Evolutionary conservation across 2,329 filamentous ascomycete species (phyloP).

Genomic region (Epichloe festucae): DNA sequence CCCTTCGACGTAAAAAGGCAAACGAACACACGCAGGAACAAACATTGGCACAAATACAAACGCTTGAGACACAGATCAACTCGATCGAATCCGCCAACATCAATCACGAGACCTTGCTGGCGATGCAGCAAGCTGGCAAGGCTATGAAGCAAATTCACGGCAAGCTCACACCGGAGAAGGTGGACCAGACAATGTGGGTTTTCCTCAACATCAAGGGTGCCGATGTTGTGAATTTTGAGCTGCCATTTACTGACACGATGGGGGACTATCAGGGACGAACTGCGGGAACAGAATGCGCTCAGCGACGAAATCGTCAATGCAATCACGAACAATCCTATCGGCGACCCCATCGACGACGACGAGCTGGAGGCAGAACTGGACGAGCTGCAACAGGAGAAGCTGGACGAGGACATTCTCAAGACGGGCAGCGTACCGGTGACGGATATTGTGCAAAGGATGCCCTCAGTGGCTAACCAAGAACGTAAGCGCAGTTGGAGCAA

Average conservation of each 20-base stretch:
- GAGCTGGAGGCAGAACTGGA: conserved; percentile 82
- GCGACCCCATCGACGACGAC: conserved; percentile 65
- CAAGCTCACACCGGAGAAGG: conserved; percentile 83
- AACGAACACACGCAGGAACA: conserved; percentile 88
- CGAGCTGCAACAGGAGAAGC: conserved; percentile 74
- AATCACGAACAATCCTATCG: conserved; percentile 59
- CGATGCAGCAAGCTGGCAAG: conserved; percentile 80
- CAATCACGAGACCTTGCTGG: conserved; percentile 88
- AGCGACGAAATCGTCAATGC: conserved; percentile 85
- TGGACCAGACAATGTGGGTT: conserved; percentile 85
- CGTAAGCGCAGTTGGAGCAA: conserved; percentile 42
- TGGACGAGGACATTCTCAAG: conserved; percentile 89
- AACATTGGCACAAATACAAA: conserved; percentile 77
- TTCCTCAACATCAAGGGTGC: not conserved
- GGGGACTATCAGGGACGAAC: conserved; percentile 52
- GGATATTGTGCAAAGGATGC: conserved; percentile 66
- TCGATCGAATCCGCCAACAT: conserved; percentile 97
- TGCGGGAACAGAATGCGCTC: conserved; percentile 84
- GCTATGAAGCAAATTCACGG: conserved; percentile 93
- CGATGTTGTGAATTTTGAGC: too few relatives aligned
- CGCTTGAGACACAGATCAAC: conserved; percentile 90
- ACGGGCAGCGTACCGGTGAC: conserved; percentile 73
- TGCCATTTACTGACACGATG: not conserved
- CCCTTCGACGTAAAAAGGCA: conserved; percentile 85
- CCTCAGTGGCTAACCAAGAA: conserved; percentile 59